Evolutionary conservation across 1,284 basidiomycete species (phyloP), one percentile per base, ranked within the genome.

Genomic region (Ganoderma lingzhi): DNA sequence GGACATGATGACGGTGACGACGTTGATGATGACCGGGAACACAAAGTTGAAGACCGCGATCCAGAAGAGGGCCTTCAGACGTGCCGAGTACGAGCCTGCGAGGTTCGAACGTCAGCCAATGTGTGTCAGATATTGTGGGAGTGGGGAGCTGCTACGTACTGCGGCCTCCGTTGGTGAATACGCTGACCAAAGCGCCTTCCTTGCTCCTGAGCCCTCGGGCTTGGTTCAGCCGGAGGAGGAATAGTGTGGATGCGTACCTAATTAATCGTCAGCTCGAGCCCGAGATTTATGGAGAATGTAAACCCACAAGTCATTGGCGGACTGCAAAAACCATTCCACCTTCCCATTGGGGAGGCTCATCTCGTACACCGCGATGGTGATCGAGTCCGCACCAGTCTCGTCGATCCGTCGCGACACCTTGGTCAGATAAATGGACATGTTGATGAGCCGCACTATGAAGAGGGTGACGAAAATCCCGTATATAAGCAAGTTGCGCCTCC

Each of bases 21-120:
- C 68, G 64, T 75, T 74, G 48, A 80, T 67, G 37, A 79, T 64
- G 10, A 75, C 77, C 3, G 79, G 79, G 35, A 80, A 72, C 44
- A 79, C 74, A 63, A 79, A 80, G 71, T 79, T 80, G 35, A 76
- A 76, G 3, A 70, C 64, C 1, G 77, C 71, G 53, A 79, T 78
- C 77, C 79, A 80, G 70, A 80, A 77, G 32, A 80, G 68, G 0
- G 74, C 70, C 39, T 59, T 58, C 9, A 67, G 55, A 19, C 66
- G 62, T 10, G 35, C 32, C 15, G 56, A 45, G 45, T 60, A 67
- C n/a, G 62, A 67, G 23, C 9, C 53, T 58, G 30, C 45, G 23
- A 17, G 23, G 19, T 6, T 30, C 6, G 17, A 79, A 70, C 0
- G 73, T 73, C 15, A 63, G 53, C 5, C 5, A 15, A 19, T 3